These are phyloP conservation scores for Penicillium coprophilum DNA, from an alignment of 495 filamentous ascomycete species.

Conservation along the genomic window DNA sequence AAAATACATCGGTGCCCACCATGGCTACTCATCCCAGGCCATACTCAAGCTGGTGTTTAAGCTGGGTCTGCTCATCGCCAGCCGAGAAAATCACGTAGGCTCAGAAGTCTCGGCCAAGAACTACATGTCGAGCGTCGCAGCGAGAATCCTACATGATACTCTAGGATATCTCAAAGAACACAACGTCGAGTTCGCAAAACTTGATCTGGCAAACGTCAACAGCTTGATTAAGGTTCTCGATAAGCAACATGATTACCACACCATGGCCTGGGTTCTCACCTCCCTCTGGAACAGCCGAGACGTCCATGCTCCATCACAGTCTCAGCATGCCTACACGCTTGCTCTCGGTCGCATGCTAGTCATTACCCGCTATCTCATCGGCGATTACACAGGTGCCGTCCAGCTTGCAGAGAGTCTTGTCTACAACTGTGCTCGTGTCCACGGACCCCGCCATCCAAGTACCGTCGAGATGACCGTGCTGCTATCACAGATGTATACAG, in stretches of 20 bases:
- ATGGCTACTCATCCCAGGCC: background rate
- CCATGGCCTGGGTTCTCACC: background rate
- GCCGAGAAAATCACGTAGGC: background rate
- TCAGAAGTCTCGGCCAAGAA: background rate
- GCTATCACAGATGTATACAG: background rate
- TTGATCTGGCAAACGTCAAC: background rate
- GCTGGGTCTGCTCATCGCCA: background rate
- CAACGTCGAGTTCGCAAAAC: background rate
- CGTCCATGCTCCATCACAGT: background rate
- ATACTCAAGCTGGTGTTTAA: background rate
- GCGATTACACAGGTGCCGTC: background rate
- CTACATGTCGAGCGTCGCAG: background rate
- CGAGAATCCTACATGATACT: background rate
- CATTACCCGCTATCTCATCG: slow-evolving; percentile 31
- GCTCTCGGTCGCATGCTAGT: slow-evolving; percentile 33
- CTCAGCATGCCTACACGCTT: slow-evolving; percentile 19
- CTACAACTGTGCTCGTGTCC: background rate
- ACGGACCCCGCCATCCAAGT: background rate
- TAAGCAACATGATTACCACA: background rate
- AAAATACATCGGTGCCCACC: background rate
- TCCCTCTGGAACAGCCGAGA: background rate
- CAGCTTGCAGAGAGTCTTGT: background rate
- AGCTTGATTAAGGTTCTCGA: background rate
- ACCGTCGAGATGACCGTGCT: background rate
- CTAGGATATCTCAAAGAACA: background rate